Conservation (phyloP, 148 eudicot genomes). For the Nyssa sinensis region DNA sequence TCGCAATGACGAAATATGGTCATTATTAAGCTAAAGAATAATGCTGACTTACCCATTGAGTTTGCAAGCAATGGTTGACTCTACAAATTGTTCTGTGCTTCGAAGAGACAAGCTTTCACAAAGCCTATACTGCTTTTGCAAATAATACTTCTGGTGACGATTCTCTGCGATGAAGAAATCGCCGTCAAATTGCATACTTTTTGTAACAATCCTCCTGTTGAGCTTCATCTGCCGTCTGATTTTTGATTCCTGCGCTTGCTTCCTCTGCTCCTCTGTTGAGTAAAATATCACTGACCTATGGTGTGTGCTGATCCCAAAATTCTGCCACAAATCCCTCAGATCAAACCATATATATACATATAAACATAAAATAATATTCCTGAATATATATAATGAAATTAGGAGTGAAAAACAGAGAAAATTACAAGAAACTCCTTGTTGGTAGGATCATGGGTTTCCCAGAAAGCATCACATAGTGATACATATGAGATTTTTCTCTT, state of each 20-base stretch:
- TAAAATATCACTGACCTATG: constrained; percentile 32
- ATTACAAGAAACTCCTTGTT: constrained; percentile 34
- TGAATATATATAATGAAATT: too few species aligned
- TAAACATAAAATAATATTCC: too few species aligned
- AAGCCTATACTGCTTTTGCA: constrained; percentile 27
- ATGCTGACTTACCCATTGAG: constrained; percentile 27
- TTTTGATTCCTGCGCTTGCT: constrained; percentile 35
- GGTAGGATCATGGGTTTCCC: constrained; percentile 39
- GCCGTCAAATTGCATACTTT: constrained; percentile 19
- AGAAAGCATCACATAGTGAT: constrained; percentile 32
- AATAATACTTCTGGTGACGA: constrained; percentile 28
- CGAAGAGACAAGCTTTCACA: constrained; percentile 34
- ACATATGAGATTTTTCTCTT: constrained; percentile 18
- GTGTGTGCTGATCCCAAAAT: constrained; percentile 37
- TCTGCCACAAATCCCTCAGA: constrained; percentile 7
- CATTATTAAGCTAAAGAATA: too few species aligned
- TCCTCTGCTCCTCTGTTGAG: constrained; percentile 29
- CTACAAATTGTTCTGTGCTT: constrained; percentile 29
- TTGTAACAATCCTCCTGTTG: constrained; percentile 35
- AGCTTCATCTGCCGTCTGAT: constrained; percentile 39
- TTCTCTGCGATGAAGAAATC: constrained; percentile 35
- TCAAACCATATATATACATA: not conserved
- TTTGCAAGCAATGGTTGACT: constrained; percentile 16
- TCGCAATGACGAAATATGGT: too few species aligned
- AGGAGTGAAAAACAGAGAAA: not conserved